Percentiles rank a stretch among this genome's conserved stretches.
These are phyloP conservation scores for Asterophora lycoperdoides DNA, from an alignment of 768 basidiomycete genomes.

Conservation along the genomic window DNA sequence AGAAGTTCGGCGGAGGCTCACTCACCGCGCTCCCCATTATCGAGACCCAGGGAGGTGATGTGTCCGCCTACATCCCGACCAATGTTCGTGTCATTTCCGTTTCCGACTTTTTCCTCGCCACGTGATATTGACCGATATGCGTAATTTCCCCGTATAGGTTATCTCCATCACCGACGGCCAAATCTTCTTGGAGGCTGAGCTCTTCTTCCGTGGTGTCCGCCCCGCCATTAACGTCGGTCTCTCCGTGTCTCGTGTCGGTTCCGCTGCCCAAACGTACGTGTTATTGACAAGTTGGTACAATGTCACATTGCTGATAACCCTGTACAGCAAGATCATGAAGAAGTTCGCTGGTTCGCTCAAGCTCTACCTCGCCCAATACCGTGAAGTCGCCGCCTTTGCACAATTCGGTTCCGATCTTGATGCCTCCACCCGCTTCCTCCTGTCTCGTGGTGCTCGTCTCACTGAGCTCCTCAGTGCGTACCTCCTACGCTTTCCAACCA, in stretches of 20 bases:
- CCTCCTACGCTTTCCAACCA: neutral
- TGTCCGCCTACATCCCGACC: constrained; percentile 97
- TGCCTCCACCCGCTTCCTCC: constrained; percentile 97
- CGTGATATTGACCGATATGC: neutral
- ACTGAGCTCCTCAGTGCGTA: constrained; percentile 88
- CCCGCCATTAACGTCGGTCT: constrained; percentile 99
- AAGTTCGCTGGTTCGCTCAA: constrained; percentile 99
- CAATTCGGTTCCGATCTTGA: constrained; percentile 99
- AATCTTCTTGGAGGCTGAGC: constrained; percentile 99
- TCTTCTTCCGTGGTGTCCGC: constrained; percentile 99
- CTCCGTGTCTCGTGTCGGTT: constrained; percentile 99
- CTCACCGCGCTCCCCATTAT: constrained; percentile 99
- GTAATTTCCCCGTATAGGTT: constrained; percentile 50
- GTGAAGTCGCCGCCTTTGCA: constrained; percentile 99
- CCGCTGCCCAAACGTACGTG: constrained; percentile 96
- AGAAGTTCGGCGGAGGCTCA: constrained; percentile 97
- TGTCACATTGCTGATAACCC: constrained; percentile 1
- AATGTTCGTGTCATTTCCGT: constrained; percentile 49
- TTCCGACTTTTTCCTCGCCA: constrained; percentile 3
- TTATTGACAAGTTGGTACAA: neutral
- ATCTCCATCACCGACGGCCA: constrained; percentile 99
- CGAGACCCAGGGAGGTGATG: constrained; percentile 99
- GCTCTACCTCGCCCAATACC: constrained; percentile 99
- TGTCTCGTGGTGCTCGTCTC: constrained; percentile 95
- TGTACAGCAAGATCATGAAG: constrained; percentile 93